phyloP scores from a whole-genome alignment of 768 basidiomycete species.

The Panellus pusillus region DNA sequence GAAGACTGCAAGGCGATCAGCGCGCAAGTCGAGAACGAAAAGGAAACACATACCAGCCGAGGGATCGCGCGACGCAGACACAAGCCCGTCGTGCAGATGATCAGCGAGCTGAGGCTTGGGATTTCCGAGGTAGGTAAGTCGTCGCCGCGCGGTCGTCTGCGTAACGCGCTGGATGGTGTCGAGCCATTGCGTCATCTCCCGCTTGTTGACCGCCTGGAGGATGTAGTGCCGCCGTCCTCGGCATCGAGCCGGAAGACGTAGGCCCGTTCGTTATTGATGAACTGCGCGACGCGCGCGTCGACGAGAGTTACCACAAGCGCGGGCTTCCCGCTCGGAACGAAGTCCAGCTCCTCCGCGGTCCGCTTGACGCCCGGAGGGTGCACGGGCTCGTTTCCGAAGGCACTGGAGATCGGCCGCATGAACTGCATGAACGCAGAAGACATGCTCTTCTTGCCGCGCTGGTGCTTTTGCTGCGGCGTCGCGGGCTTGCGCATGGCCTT shows the following conservation, averaged over 20 bases:
- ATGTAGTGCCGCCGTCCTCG: conserved; percentile 87
- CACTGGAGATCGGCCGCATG: conserved; percentile 88
- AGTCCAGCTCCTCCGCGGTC: conserved; percentile 75
- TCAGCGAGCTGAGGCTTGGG: conserved; percentile 75
- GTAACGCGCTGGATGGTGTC: conserved; percentile 70
- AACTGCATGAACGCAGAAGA: conserved; percentile 80
- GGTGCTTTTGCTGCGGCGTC: conserved; percentile 61
- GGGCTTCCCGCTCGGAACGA: conserved; percentile 69
- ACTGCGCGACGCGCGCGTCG: conserved; percentile 67
- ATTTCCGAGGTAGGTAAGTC: conserved; percentile 78
- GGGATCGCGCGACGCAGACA: conserved; percentile 66
- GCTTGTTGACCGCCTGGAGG: conserved; percentile 68
- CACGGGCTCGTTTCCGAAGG: conserved; percentile 67
- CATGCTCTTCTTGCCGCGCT: conserved; percentile 87
- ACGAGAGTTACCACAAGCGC: conserved; percentile 72
- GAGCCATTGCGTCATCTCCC: conserved; percentile 78
- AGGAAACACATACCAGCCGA: conserved; percentile 55
- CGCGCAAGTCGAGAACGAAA: conserved; percentile 2
- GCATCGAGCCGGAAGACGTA: conserved; percentile 83
- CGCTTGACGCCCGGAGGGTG: conserved; percentile 47
- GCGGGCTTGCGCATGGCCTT: conserved; percentile 69
- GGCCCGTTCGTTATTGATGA: conserved; percentile 79
- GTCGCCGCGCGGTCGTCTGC: conserved; percentile 71
- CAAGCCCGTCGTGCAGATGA: conserved; percentile 65
- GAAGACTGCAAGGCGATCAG: conserved; percentile 50